phyloP scores from a whole-genome alignment of 768 basidiomycete species.

The Calocybe cyanea region DNA sequence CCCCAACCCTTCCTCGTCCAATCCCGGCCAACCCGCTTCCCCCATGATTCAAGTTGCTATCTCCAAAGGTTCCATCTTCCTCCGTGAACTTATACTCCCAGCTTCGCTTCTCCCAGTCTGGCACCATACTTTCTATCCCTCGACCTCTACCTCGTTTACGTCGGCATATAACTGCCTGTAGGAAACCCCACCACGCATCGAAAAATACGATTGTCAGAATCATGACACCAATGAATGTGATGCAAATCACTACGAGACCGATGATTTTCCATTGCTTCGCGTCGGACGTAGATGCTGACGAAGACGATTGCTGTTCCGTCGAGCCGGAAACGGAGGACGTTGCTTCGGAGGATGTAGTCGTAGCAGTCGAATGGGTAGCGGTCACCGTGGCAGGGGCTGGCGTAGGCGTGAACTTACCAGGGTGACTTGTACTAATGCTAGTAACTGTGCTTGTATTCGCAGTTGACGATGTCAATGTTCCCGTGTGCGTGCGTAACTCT shows the following conservation, averaged over 20 bases:
- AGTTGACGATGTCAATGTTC: conserved; percentile 3
- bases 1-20: background rate
- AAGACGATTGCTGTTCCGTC: conserved; percentile 3
- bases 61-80: conserved; percentile 8
- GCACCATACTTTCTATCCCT: conserved; percentile 53
- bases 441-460: conserved; percentile 4
- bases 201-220: conserved; percentile 63
- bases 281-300: conserved; percentile 35
- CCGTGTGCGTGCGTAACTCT: conserved; percentile 4
- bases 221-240: conserved; percentile 52
- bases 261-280: conserved; percentile 65
- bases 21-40: conserved; percentile 12
- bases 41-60: background rate
- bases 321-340: conserved; percentile 6
- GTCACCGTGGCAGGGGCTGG: conserved; percentile 1
- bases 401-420: background rate
- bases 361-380: background rate
- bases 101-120: conserved; percentile 59
- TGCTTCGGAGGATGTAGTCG: background rate
- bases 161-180: conserved; percentile 46
- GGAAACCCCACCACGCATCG: conserved; percentile 65
- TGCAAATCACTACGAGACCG: conserved; percentile 61
- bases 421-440: background rate
- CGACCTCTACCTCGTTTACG: conserved; percentile 23
- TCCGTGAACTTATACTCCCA: conserved; percentile 55